phyloP scores from a whole-genome alignment of 768 basidiomycete genomes.

The Trametes elegans region DNA sequence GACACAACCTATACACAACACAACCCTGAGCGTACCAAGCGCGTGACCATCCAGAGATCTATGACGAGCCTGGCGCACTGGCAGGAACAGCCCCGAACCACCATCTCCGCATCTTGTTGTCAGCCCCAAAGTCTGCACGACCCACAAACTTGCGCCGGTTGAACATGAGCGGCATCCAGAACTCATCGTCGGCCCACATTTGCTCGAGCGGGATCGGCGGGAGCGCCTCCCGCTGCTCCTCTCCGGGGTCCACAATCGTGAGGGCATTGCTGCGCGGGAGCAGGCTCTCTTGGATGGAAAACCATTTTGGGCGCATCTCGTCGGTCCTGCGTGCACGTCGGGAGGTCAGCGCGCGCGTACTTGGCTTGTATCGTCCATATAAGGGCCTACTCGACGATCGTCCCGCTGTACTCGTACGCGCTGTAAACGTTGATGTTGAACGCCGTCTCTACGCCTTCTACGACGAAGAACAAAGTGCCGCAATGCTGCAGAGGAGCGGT shows the following conservation, averaged over 20 bases:
- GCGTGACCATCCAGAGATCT: not conserved
- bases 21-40: not conserved
- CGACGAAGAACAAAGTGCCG: constrained; percentile 65
- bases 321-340: constrained; percentile 77
- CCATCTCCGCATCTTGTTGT: constrained; percentile 31
- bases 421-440: constrained; percentile 74
- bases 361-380: no score
- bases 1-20: no score
- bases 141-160: constrained; percentile 43
- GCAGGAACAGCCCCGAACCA: constrained; percentile 31
- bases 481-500: constrained; percentile 58
- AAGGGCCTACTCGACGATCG: constrained; percentile 69
- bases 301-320: constrained; percentile 89
- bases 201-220: constrained; percentile 57
- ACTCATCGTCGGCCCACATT: constrained; percentile 62
- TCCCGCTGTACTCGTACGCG: constrained; percentile 58
- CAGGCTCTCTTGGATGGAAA: constrained; percentile 36
- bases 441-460: constrained; percentile 51
- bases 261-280: not conserved
- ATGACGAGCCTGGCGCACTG: not conserved
- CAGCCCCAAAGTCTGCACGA: constrained; percentile 42
- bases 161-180: constrained; percentile 69
- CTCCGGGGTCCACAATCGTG: not conserved
- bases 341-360: not conserved
- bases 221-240: constrained; percentile 4